Evolutionary conservation across 352 stramenopile species (phyloP).

Genomic region (Pythium insidiosum): DNA sequence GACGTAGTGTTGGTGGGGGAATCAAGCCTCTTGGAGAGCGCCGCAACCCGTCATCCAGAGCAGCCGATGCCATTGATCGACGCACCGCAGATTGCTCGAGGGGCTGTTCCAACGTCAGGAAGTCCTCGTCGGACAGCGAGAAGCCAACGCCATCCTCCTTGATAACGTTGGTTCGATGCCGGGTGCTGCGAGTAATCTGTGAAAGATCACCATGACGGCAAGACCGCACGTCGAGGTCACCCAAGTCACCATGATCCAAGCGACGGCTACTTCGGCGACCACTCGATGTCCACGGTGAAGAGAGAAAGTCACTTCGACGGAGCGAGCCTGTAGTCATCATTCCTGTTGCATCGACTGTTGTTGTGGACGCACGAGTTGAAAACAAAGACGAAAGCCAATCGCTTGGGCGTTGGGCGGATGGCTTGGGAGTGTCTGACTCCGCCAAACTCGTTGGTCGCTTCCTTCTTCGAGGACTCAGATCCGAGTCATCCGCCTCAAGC

Average conservation of each 20-base stretch:
- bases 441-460: conserved; percentile 3
- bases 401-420: too few relatives aligned
- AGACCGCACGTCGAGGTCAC: conserved; percentile 23
- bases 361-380: too few relatives aligned
- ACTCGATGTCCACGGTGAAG: conserved; percentile 29
- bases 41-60: too few relatives aligned
- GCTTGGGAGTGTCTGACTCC: conserved; percentile 2
- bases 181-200: conserved; percentile 23
- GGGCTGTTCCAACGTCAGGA: conserved; percentile 45
- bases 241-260: conserved; percentile 7
- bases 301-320: conserved; percentile 30
- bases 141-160: conserved; percentile 30
- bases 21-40: too few relatives aligned
- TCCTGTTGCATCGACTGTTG: too few relatives aligned
- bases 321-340: too few relatives aligned
- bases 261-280: conserved; percentile 6
- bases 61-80: too few relatives aligned
- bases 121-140: conserved; percentile 65
- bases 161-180: conserved; percentile 15
- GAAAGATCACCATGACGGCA: conserved; percentile 12
- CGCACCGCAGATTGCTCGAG: conserved; percentile 25
- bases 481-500: conserved; percentile 16
- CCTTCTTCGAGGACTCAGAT: too few relatives aligned
- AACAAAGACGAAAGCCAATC: conserved; percentile 12
- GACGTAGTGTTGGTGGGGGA: too few relatives aligned